Evolutionary conservation across 1,284 basidiomycete species (phyloP), one percentile per base, ranked within the genome.

Genomic region (Phaffia rhodozyma): DNA sequence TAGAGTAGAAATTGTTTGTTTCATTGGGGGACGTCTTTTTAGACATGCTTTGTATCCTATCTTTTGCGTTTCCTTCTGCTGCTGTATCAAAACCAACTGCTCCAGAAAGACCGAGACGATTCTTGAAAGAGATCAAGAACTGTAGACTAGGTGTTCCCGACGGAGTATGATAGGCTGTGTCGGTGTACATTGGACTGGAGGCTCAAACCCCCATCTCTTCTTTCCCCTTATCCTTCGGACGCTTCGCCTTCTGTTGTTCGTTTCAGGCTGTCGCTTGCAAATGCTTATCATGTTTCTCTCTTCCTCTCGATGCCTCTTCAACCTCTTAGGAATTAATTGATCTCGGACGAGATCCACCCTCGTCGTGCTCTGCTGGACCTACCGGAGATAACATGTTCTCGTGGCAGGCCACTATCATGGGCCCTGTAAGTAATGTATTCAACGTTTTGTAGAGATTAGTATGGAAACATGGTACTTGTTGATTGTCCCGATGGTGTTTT

Each of bases 371-470:
- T 72, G 92, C 93, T 72, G 93, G 92, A 64, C 92, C 92, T 55
- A 90, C 87, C 67, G 90, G 89, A 65, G 91, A 96, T 74, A 92
- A 96, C 79, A 87, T 96, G 84, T 97, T 96, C 81, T 86, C 91
- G 76, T 97, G 92, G 91, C 91, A 93, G 76, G 91, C 91, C 68
- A 94, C 91, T 69, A 96, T 96, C 76, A 96, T 96, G 91, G 91
- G 91, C 61, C 91, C 91, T 67, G 91, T 93, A 73, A 76, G 87
- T 82, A 50, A 23, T 66, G 61, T 51, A 56, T 63, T 67, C 48
- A 59, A 66, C 60, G 30, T 61, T 47, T 32, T 21, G 20, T 21
- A 47, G 25, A 29, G 7, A 48, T n/a, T n/a, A 25, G 57, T 5
- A 13, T 27, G 13, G 23, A 27, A 63, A n/a, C 13, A 34, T 16